These are phyloP conservation scores for Aegilops bicornis DNA, from an alignment of 176 grass and related monocot species.

Conservation along the genomic window DNA sequence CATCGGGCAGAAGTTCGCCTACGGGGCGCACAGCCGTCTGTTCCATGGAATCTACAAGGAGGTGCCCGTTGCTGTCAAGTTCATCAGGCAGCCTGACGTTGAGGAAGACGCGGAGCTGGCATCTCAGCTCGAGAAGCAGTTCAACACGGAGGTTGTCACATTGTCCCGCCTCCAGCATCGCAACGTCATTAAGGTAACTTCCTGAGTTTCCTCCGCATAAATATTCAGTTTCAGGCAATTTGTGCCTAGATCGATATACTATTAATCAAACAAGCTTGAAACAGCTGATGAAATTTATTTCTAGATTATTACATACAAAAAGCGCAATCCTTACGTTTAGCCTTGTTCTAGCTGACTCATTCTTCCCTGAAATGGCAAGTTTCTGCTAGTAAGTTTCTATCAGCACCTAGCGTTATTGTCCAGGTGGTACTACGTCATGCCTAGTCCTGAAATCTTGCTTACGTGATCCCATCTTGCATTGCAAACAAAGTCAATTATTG, in stretches of 20 bases:
- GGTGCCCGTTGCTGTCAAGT: constrained; percentile 73
- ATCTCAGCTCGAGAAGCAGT: constrained; percentile 79
- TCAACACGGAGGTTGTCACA: constrained; percentile 67
- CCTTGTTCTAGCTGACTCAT: background rate
- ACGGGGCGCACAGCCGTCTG: constrained; percentile 70
- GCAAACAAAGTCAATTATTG: background rate
- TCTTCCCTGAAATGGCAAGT: background rate
- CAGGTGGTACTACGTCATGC: background rate
- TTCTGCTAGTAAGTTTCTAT: background rate
- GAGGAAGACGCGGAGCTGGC: constrained; percentile 67
- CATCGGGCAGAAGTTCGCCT: constrained; percentile 67
- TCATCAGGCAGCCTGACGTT: constrained; percentile 54
- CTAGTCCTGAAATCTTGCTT: background rate
- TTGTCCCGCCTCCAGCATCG: constrained; percentile 67
- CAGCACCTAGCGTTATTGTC: background rate
- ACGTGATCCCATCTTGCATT: background rate
- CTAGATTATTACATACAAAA: background rate
- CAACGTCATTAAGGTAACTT: constrained; percentile 89
- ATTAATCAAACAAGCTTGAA: background rate
- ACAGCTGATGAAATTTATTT: background rate
- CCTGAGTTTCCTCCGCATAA: background rate
- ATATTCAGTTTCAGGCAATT: background rate
- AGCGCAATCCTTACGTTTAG: background rate
- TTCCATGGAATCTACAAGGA: constrained; percentile 81
- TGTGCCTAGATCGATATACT: background rate